Base-by-base conservation (phyloP, 1,139 yeast species). In the Geotrichum armillariae region DNA sequence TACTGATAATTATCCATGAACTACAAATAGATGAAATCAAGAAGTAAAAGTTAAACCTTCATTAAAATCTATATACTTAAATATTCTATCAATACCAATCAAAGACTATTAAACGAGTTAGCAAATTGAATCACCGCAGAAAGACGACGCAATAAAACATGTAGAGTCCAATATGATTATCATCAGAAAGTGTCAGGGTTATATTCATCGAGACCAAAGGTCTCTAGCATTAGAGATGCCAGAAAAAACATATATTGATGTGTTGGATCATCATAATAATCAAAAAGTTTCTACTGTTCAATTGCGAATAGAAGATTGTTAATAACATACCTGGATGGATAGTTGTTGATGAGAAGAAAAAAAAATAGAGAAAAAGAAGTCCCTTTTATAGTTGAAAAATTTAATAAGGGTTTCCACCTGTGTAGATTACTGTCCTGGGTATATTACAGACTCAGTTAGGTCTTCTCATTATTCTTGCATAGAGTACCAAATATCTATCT, bases 181-280 rank as follows among this genome's bases (percentile, higher is more conserved):
- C 20, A 22, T 48, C 51, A 48, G 51, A 48, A 49, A 27, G 46
- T 43, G 52, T 49, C 52, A 49, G 35, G 43, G 46, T 49, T 49
- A 40, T 34, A 49, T 49, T 49, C 52, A 49, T 49, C 52, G 52
- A 40, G 48, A 37, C 43, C 52, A 33, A 36, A 29, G 45, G 31
- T 42, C 52, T 27, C 52, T 49, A 49, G 52, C 52, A 49, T 49
- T 49, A 49, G 52, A 49, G 52, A 49, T 49, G 52, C 52, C 52
- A 49, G 52, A 49, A 49, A 48, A 49, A 42, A 44, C 46, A 49
- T 21, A 39, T 39, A 41, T 25, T n/a, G n/a, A 29, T 31, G 34
- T 22, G 39, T 25, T 44, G 52, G 48, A 49, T 49, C 52, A 49
- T 49, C 52, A 49, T 21, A n/a, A 45, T 38, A 32, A 39, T 23